Evolutionary conservation across 169 alveolate genomes (phyloP).

Genomic region (Babesia gibsoni): DNA sequence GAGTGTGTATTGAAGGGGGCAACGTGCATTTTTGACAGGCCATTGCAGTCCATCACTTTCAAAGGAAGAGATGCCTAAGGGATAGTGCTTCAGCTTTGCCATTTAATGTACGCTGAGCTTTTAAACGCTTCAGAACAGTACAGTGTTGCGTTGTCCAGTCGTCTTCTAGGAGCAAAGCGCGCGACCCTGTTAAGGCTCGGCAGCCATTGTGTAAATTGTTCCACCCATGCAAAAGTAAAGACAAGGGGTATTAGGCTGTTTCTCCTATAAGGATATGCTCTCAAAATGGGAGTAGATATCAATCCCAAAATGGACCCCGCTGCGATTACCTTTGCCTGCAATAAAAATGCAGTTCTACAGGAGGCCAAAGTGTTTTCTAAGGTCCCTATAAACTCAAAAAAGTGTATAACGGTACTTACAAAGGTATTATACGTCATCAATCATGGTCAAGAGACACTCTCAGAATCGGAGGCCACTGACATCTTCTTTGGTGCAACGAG

Average conservation of each 20-base stretch:
- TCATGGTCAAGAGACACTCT: conserved; percentile 81
- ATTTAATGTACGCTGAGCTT: neutral
- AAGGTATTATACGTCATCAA: conserved; percentile 79
- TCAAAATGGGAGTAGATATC: conserved; percentile 24
- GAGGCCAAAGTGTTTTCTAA: conserved; percentile 87
- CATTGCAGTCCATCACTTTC: conserved; percentile 10
- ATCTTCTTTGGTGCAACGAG: conserved; percentile 92
- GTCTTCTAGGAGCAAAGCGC: neutral
- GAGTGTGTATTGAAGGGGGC: neutral
- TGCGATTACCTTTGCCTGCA: conserved; percentile 42
- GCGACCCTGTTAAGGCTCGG: neutral
- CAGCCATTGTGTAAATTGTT: neutral
- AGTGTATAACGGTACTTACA: conserved; percentile 81
- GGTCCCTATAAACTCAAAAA: conserved; percentile 77
- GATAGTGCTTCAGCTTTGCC: neutral
- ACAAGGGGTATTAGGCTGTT: neutral
- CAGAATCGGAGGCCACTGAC: conserved; percentile 88
- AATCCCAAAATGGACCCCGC: conserved; percentile 35
- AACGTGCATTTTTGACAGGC: neutral
- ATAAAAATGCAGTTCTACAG: conserved; percentile 82
- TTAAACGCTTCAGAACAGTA: neutral
- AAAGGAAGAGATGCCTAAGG: conserved; percentile 1
- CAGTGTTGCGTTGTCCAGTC: neutral
- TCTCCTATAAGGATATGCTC: neutral
- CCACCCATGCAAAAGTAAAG: neutral